Evolutionary conservation across 1,139 yeast species (phyloP), one percentile per base, ranked within the genome.

Genomic region (Diutina sp.): DNA sequence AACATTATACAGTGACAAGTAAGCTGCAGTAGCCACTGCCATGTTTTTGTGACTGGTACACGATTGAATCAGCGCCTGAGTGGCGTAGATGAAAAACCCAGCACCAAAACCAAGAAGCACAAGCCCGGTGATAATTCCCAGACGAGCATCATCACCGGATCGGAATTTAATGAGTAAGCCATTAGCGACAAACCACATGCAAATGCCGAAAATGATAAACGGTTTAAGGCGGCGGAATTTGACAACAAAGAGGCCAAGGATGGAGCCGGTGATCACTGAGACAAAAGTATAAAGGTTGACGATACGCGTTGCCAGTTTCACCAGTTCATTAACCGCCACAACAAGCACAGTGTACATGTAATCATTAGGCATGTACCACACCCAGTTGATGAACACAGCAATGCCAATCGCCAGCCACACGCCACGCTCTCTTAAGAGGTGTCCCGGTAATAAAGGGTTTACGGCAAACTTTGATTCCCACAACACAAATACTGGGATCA

Each of bases 221-320:
- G 41, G 54, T 44, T 55, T 55, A 18, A 41, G 30, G 3, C 56
- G 51, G 2, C 54, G 44, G 14, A 55, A 11, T 12, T 41, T 16
- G 9, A 30, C 25, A 12, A 55, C 46, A 8, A 47, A 8, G 16
- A 55, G 25, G 6, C 56, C 56, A n/a, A 55, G 30, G 28, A 82
- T 59, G 9, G 86, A 79, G 48, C 89, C 86, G 56, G 81, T 76
- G 52, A 85, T 77, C 45, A 80, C 84, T 2, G 87, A 77, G 29
- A 82, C 87, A 62, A 86, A 85, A 12, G 88, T 78, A 65, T 81
- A 81, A 56, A 85, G 69, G 1, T 84, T 77, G 3, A 82, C 71
- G 63, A 86, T 85, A 68, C 90, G 77, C 12, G 85, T 81, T 14
- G 91, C 90, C 6, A 89, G 81, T 56, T 71, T 74, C 55, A 73